Evolutionary conservation across 2,329 filamentous ascomycete genomes (phyloP).

Genomic region (Diaporthe sp.): DNA sequence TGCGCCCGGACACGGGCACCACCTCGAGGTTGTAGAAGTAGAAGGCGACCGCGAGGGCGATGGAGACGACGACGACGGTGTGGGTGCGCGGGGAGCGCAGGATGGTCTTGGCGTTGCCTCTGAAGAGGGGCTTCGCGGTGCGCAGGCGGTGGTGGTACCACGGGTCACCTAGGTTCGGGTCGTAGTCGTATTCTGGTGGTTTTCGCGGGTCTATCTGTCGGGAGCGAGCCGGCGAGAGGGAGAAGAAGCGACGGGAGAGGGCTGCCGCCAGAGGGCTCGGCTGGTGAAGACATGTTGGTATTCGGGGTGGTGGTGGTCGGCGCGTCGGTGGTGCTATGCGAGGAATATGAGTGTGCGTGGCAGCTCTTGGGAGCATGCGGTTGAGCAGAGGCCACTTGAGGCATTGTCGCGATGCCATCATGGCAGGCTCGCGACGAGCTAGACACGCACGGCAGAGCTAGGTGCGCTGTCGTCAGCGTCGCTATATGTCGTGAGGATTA

Average conservation of each 20-base stretch:
- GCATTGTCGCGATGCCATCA: conserved; percentile 34
- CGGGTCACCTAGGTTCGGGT: conserved; percentile 35
- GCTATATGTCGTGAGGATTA: background rate
- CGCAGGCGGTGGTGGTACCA: conserved; percentile 43
- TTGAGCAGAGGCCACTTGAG: conserved; percentile 5
- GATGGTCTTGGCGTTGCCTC: conserved; percentile 49
- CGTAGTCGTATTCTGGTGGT: conserved; percentile 35
- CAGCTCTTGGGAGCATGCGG: background rate
- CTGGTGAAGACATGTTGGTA: background rate
- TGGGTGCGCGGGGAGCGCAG: conserved; percentile 53
- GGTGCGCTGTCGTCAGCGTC: background rate
- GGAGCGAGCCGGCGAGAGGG: conserved; percentile 31
- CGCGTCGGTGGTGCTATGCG: background rate
- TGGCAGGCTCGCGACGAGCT: conserved; percentile 1
- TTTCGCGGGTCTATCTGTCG: conserved; percentile 30
- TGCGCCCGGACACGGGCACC: conserved; percentile 78
- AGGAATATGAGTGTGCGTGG: background rate
- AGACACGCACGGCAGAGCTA: too few species aligned
- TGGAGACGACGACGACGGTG: conserved; percentile 55
- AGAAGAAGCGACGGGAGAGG: conserved; percentile 38
- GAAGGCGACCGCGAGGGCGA: conserved; percentile 63
- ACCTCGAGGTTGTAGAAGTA: conserved; percentile 79
- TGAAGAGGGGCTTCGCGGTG: conserved; percentile 54
- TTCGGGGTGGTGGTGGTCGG: background rate
- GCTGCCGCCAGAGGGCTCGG: background rate